These are phyloP conservation scores for Ophiostoma quercus DNA, from an alignment of 2,329 filamentous ascomycete species.

Conservation along the genomic window DNA sequence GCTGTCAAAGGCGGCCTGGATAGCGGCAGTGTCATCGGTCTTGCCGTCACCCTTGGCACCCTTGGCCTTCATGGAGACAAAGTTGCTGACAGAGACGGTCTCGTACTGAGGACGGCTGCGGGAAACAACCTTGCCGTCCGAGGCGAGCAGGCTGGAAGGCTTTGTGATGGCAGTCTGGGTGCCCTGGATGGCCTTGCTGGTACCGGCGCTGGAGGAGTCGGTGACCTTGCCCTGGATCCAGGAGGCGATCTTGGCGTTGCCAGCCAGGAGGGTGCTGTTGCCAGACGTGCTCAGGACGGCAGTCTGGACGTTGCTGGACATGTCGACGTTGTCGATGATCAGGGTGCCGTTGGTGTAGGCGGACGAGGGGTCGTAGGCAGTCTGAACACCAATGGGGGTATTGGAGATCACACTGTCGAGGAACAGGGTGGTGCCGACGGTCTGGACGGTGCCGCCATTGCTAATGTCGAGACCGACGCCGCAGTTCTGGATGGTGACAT, in stretches of 20 bases:
- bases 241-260: conserved; percentile 61
- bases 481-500: conserved; percentile 67
- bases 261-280: conserved; percentile 57
- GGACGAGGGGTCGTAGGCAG: conserved; percentile 57
- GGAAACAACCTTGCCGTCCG: conserved; percentile 66
- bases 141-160: conserved; percentile 60
- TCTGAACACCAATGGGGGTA: conserved; percentile 70
- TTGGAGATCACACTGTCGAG: conserved; percentile 74
- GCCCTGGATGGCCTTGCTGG: conserved; percentile 54
- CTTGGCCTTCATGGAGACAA: conserved; percentile 74
- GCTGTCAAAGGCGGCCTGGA: conserved; percentile 71
- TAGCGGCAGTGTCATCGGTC: conserved; percentile 79
- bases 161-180: conserved; percentile 53
- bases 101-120: conserved; percentile 88
- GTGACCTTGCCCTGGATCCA: conserved; percentile 70
- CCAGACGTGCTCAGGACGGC: conserved; percentile 60
- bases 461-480: conserved; percentile 75
- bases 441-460: conserved; percentile 56
- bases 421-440: conserved; percentile 78
- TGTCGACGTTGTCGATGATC: conserved; percentile 85
- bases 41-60: conserved; percentile 84
- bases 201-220: conserved; percentile 34
- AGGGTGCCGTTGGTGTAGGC: conserved; percentile 72
- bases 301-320: conserved; percentile 58
- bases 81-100: conserved; percentile 57